These are phyloP conservation scores for Suillus fuscotomentosus DNA, from an alignment of 768 basidiomycete genomes.

Conservation along the genomic window DNA sequence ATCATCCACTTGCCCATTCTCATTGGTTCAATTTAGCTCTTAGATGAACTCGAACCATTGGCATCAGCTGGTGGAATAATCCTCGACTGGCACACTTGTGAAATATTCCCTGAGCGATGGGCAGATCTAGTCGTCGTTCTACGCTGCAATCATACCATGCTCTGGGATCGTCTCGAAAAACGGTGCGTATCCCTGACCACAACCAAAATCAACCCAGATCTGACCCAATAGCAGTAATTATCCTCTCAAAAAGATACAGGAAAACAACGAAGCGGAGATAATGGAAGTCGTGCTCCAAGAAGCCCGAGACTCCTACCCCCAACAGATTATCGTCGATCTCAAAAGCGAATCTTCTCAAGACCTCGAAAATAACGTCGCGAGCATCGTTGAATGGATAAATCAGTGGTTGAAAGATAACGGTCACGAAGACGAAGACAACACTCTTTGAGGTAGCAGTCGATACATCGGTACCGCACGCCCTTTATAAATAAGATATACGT, in stretches of 20 bases:
- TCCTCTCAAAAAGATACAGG: conserved; percentile 89
- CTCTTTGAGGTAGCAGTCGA: no score
- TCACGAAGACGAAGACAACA: not conserved
- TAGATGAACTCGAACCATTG: conserved; percentile 84
- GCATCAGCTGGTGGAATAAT: conserved; percentile 72
- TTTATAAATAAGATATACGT: not conserved
- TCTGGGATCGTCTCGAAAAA: conserved; percentile 91
- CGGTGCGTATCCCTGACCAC: conserved; percentile 50
- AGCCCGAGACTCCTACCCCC: conserved; percentile 79
- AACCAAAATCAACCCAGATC: not conserved
- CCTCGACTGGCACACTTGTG: conserved; percentile 95
- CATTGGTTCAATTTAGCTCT: conserved; percentile 46
- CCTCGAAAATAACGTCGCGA: conserved; percentile 81
- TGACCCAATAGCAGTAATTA: conserved; percentile 58
- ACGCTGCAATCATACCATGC: conserved; percentile 78
- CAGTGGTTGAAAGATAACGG: conserved; percentile 53
- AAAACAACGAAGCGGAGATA: conserved; percentile 98
- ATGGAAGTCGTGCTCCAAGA: conserved; percentile 92
- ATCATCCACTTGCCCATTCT: not conserved
- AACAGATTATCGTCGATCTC: conserved; percentile 86
- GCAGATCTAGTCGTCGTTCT: conserved; percentile 92
- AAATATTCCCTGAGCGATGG: conserved; percentile 95
- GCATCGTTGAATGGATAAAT: conserved; percentile 87
- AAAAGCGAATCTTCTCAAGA: conserved; percentile 75
- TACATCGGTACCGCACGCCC: not conserved